Evolutionary conservation across 2,329 filamentous ascomycete genomes (phyloP).

Genomic region (Ophiocordyceps camponoti-floridani): DNA sequence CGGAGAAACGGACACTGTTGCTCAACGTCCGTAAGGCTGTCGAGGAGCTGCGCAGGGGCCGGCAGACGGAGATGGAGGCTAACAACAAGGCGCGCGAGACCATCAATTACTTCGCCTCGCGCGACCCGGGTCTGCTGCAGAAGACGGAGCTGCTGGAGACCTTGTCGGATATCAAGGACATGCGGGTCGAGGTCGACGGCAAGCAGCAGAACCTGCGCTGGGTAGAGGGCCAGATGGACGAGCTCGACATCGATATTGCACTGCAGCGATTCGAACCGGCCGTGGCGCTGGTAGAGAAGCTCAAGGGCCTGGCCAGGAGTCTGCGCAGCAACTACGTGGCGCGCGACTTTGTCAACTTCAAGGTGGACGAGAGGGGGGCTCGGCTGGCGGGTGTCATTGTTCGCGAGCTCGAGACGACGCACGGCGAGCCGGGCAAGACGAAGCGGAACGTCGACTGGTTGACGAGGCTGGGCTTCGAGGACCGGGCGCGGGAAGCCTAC

Average conservation of each 20-base stretch:
- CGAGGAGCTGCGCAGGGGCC: conserved; percentile 72
- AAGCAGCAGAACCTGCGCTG: conserved; percentile 91
- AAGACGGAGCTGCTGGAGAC: conserved; percentile 68
- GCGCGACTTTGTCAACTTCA: conserved; percentile 82
- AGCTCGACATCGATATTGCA: conserved; percentile 89
- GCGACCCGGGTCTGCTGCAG: conserved; percentile 58
- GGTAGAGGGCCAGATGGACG: conserved; percentile 90
- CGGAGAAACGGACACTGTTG: conserved; percentile 64
- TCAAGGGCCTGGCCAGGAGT: conserved; percentile 60
- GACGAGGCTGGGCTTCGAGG: conserved; percentile 73
- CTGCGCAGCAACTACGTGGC: conserved; percentile 75
- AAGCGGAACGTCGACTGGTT: conserved; percentile 73
- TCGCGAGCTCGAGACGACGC: conserved; percentile 59
- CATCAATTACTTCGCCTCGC: conserved; percentile 68
- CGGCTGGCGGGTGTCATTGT: conserved; percentile 62
- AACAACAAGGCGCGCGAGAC: conserved; percentile 71
- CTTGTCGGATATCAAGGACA: conserved; percentile 62
- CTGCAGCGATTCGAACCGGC: conserved; percentile 76
- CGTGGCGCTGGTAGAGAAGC: conserved; percentile 67
- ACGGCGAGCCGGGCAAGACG: conserved; percentile 60
- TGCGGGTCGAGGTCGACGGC: conserved; percentile 89
- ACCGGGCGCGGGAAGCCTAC: conserved; percentile 74
- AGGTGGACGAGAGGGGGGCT: conserved; percentile 69
- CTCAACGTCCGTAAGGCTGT: conserved; percentile 85
- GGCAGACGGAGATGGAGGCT: conserved; percentile 75